Percentiles rank a stretch among this genome's conserved stretches.
phyloP scores from a whole-genome alignment of 2,329 filamentous ascomycete species.

The Fusarium sp. region DNA sequence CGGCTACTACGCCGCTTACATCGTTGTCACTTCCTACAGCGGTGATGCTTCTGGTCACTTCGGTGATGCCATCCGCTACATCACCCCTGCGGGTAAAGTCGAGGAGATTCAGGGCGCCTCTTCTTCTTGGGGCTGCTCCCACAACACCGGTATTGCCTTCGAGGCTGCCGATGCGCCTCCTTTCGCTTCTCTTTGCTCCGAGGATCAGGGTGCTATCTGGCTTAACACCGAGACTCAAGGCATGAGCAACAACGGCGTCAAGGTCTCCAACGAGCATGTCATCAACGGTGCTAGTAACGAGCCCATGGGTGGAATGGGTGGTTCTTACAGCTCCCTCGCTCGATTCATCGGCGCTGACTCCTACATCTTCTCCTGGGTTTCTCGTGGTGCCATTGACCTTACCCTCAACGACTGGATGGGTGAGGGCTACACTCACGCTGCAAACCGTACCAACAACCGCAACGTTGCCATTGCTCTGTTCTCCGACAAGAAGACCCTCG shows the following conservation, averaged over 20 bases:
- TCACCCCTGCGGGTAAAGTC: constrained; percentile 62
- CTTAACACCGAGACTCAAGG: constrained; percentile 69
- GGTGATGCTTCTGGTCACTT: constrained; percentile 66
- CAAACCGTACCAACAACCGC: constrained; percentile 66
- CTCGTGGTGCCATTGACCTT: constrained; percentile 67
- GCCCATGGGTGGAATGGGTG: constrained; percentile 71
- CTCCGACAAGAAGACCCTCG: constrained; percentile 67
- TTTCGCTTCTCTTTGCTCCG: constrained; percentile 68
- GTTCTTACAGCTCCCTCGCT: constrained; percentile 68
- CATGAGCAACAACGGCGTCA: constrained; percentile 64
- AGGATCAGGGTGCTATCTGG: constrained; percentile 73
- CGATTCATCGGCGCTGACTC: constrained; percentile 61
- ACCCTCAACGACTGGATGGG: constrained; percentile 69
- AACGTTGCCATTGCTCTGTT: constrained; percentile 69
- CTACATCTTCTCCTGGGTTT: constrained; percentile 73
- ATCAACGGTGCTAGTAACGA: constrained; percentile 69
- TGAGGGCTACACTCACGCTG: constrained; percentile 60
- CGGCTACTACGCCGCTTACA: constrained; percentile 70
- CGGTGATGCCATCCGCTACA: constrained; percentile 61
- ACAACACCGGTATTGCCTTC: constrained; percentile 73
- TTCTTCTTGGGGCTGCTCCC: constrained; percentile 69
- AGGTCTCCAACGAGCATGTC: constrained; percentile 71
- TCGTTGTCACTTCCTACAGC: constrained; percentile 68
- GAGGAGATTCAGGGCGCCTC: constrained; percentile 63
- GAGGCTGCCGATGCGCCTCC: constrained; percentile 68